Conservation (phyloP, 2,329 filamentous ascomycete species). For the Moelleriella libera region DNA sequence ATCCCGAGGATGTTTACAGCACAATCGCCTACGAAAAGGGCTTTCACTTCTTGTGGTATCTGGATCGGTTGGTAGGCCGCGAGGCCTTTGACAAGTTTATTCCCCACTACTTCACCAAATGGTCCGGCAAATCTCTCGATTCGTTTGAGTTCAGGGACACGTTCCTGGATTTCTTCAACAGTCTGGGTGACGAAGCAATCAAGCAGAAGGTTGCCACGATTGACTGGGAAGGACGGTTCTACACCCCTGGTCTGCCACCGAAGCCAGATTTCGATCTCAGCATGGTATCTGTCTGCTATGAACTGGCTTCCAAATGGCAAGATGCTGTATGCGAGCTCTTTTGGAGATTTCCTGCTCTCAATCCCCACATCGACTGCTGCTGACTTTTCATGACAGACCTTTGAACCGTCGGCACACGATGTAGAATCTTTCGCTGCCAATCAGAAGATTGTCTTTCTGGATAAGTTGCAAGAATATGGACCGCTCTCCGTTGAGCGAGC, state of each 20-base stretch:
- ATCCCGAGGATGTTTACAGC: constrained; percentile 92
- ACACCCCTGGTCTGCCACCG: constrained; percentile 72
- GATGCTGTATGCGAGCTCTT: constrained; percentile 26
- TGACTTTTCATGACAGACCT: constrained; percentile 26
- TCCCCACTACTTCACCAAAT: constrained; percentile 82
- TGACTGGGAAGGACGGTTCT: constrained; percentile 86
- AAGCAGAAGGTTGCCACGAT: constrained; percentile 54
- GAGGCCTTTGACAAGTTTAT: constrained; percentile 93
- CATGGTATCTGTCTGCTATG: constrained; percentile 74
- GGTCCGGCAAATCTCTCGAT: constrained; percentile 75
- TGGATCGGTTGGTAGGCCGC: constrained; percentile 74
- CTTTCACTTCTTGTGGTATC: constrained; percentile 82
- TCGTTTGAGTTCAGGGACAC: constrained; percentile 90
- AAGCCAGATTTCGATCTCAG: constrained; percentile 87
- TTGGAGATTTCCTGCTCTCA: neutral
- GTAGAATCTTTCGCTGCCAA: constrained; percentile 66
- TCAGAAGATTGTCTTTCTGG: constrained; percentile 84
- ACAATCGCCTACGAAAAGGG: constrained; percentile 92
- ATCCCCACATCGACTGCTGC: neutral
- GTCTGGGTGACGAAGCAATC: constrained; percentile 45
- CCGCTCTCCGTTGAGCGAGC: constrained; percentile 52
- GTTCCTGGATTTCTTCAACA: constrained; percentile 70
- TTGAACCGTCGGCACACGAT: constrained; percentile 54
- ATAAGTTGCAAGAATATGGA: constrained; percentile 52
- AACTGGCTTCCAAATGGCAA: constrained; percentile 71